These are phyloP conservation scores for Xylaria flabelliformis DNA, from an alignment of 495 filamentous ascomycete genomes.

Conservation along the genomic window DNA sequence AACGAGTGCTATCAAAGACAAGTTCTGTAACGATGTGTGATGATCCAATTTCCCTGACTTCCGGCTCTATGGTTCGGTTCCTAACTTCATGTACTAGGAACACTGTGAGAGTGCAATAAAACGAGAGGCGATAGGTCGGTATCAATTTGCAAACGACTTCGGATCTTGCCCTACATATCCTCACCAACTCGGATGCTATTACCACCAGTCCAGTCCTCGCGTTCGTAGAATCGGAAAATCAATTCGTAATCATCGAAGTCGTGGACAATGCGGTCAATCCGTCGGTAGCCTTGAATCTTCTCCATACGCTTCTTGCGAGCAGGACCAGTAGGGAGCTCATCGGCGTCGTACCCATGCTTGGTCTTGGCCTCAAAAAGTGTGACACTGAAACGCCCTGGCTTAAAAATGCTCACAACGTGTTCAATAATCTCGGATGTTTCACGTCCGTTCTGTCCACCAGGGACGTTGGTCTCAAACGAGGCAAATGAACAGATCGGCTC, in stretches of 20 bases:
- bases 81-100: conserved; percentile 22
- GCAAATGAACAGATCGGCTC: conserved; percentile 99
- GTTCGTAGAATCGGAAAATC: conserved; percentile 95
- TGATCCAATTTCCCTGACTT: conserved; percentile 11
- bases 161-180: conserved; percentile 33
- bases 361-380: conserved; percentile 93
- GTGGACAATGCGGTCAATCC: conserved; percentile 94
- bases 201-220: conserved; percentile 83
- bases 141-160: conserved; percentile 19
- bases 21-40: conserved; percentile 20
- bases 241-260: conserved; percentile 98
- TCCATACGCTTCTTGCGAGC: conserved; percentile 74
- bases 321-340: conserved; percentile 48
- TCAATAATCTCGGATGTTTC: conserved; percentile 89
- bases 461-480: conserved; percentile 98
- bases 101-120: conserved; percentile 12
- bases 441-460: conserved; percentile 85
- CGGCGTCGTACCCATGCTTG: conserved; percentile 48
- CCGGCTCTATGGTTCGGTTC: conserved; percentile 1
- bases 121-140: conserved; percentile 20
- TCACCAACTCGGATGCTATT: conserved; percentile 75
- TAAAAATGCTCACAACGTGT: conserved; percentile 95
- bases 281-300: conserved; percentile 81
- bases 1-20: conserved; percentile 26
- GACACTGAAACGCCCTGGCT: conserved; percentile 93